These are phyloP conservation scores for Musa balbisiana DNA, from an alignment of 202 grass and related monocot species.

Conservation along the genomic window DNA sequence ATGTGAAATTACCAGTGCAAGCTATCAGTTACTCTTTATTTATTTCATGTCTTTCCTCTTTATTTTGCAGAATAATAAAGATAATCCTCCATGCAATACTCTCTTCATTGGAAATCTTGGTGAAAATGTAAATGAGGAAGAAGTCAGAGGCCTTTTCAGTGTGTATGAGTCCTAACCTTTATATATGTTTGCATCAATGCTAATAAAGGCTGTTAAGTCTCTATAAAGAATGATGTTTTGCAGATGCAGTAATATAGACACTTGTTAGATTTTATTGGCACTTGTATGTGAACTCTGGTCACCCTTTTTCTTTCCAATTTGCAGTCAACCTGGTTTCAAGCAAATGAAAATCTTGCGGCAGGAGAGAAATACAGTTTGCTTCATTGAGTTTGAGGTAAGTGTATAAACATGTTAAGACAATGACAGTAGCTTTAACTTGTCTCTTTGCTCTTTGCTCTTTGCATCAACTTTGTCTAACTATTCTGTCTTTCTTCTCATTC, in stretches of 20 bases:
- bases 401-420: neutral
- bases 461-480: constrained; percentile 2
- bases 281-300: neutral
- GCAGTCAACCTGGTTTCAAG: constrained; percentile 90
- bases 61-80: constrained; percentile 85
- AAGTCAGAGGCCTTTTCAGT: constrained; percentile 72
- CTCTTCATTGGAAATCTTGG: constrained; percentile 98
- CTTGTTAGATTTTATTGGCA: neutral
- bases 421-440: neutral
- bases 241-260: neutral
- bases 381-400: constrained; percentile 91
- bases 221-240: neutral
- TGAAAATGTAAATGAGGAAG: constrained; percentile 97
- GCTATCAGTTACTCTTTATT: neutral
- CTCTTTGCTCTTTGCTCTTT: neutral
- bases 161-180: constrained; percentile 48
- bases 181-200: neutral
- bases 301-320: neutral
- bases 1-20: too few species aligned
- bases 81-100: constrained; percentile 97
- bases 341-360: constrained; percentile 98
- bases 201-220: neutral
- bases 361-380: constrained; percentile 99
- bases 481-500: constrained; percentile 19
- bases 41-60: constrained; percentile 9